Evolutionary conservation across 805 yeast genomes (phyloP), one percentile per base, ranked within the genome.

Genomic region (Wickerhamiella azymoides): DNA sequence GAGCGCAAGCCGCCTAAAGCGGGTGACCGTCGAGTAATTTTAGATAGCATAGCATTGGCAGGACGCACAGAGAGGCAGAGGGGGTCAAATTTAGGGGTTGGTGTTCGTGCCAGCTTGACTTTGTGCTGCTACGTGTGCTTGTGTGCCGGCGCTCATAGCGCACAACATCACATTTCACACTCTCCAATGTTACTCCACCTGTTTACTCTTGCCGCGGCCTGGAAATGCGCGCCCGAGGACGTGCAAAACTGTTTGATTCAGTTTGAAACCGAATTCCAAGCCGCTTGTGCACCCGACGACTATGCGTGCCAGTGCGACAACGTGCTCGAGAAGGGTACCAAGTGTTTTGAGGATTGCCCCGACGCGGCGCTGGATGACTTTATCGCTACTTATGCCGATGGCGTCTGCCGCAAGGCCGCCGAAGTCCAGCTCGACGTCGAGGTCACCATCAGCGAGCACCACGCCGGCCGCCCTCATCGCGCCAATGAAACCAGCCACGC

Each of bases 1-100:
- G 45, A 64, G 65, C 13, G 71, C 39, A 6, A 40, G 45, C 42
- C 25, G 48, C 6, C 17, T 46, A 13, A 46, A 46, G 27, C 38
- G 36, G 16, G 33, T 14, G 3, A 39, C 41, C 9, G 41, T 27
- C 33, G 24, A n/a, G 13, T 35, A 35, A 5, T 9, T 35, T 17
- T 19, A n/a, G 10, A 33, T 10, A 33, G 8, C 18, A 14, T 16
- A 18, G n/a, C n/a, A n/a, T n/a, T n/a, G n/a, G n/a, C n/a, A n/a
- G n/a, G n/a, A n/a, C n/a, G n/a, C n/a, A n/a, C n/a, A n/a, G n/a
- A n/a, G n/a, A n/a, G n/a, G n/a, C n/a, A n/a, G n/a, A n/a, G n/a
- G n/a, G n/a, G n/a, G n/a, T n/a, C n/a, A n/a, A n/a, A n/a, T n/a
- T n/a, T n/a, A n/a, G n/a, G n/a, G n/a, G n/a, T n/a, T n/a, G n/a